These are phyloP conservation scores for Acer saccharum DNA, from an alignment of 345 rosid genomes.

Conservation along the genomic window DNA sequence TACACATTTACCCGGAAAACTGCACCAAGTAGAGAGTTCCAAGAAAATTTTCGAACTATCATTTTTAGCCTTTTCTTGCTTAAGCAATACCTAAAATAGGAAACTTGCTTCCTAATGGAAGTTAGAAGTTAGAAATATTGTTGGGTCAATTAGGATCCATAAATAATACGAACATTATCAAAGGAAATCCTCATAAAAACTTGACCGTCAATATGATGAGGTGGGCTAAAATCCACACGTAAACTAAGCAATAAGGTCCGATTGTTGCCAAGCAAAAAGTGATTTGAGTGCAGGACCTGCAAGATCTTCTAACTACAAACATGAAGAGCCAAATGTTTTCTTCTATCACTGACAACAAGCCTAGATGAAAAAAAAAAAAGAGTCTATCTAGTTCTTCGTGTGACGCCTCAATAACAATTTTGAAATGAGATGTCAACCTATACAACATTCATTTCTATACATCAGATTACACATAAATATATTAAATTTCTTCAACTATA, in stretches of 20 bases:
- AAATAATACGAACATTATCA: too few species aligned
- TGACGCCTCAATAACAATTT: background rate
- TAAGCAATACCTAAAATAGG: background rate
- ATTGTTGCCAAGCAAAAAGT: background rate
- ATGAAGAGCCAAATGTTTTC: background rate
- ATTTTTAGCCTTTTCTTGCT: background rate
- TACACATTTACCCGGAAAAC: background rate
- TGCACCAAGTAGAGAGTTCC: too few species aligned
- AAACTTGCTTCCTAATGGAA: background rate
- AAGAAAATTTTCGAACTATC: background rate
- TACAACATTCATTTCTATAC: background rate
- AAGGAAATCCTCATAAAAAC: background rate
- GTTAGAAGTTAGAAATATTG: background rate
- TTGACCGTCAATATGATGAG: background rate
- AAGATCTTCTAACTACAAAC: background rate
- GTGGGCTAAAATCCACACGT: background rate
- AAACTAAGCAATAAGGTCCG: conserved; percentile 8
- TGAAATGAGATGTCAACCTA: background rate
- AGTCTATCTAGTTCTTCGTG: background rate
- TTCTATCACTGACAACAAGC: background rate
- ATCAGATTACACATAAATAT: conserved; percentile 4
- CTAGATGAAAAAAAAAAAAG: too few species aligned
- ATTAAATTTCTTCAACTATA: background rate
- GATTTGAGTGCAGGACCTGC: too few species aligned
- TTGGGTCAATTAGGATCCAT: background rate